phyloP scores from a whole-genome alignment of 805 yeast species.

The Candida germanica region DNA sequence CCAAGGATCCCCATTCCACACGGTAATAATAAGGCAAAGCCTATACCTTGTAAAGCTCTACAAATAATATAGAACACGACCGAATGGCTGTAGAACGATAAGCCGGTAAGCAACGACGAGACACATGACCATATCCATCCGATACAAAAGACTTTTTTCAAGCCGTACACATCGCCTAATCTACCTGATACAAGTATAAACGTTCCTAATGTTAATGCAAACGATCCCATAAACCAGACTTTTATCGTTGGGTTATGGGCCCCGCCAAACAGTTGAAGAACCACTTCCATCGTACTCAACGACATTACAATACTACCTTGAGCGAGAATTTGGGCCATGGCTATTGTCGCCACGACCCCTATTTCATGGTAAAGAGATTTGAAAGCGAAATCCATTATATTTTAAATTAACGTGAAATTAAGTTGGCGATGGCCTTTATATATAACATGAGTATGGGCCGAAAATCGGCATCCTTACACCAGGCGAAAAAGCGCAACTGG shows the following conservation, averaged over 20 bases:
- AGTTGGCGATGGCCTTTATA: slow-evolving; percentile 1
- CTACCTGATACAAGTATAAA: slow-evolving; percentile 67
- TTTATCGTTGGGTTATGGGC: slow-evolving; percentile 18
- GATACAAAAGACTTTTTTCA: slow-evolving; percentile 47
- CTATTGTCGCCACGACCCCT: slow-evolving; percentile 19
- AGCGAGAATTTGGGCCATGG: slow-evolving; percentile 34
- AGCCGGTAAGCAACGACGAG: slow-evolving; percentile 61
- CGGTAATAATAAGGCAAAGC: slow-evolving; percentile 58
- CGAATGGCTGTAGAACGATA: slow-evolving; percentile 49
- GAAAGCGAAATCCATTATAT: too few species aligned
- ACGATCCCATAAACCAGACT: slow-evolving; percentile 71
- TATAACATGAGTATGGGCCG: slow-evolving; percentile 7
- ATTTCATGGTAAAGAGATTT: slow-evolving; percentile 23
- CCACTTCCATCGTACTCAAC: slow-evolving; percentile 35
- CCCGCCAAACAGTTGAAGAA: slow-evolving; percentile 22
- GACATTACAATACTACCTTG: slow-evolving; percentile 40
- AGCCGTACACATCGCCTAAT: slow-evolving; percentile 70
- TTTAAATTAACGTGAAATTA: too few species aligned
- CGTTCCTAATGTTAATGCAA: slow-evolving; percentile 69
- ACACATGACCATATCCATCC: slow-evolving; percentile 57
- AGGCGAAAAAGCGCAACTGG: too few species aligned
- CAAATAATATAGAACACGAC: slow-evolving; percentile 50
- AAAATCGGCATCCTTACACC: slow-evolving; percentile 9
- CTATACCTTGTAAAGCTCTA: slow-evolving; percentile 64
- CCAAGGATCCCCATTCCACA: slow-evolving; percentile 57